Conservation (phyloP, 2,329 filamentous ascomycete genomes). For the Dothistroma septosporum region DNA sequence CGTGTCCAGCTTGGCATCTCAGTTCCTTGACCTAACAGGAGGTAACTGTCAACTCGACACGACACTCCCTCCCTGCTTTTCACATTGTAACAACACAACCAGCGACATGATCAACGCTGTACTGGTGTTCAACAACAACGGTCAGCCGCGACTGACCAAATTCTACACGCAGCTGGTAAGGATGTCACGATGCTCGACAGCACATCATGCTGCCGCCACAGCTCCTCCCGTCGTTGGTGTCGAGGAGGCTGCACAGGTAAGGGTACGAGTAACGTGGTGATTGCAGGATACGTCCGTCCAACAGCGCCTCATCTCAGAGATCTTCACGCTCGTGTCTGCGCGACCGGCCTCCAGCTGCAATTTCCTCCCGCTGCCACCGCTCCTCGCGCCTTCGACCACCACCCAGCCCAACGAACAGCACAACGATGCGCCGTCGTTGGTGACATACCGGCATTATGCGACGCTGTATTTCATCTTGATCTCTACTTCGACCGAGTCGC, state of each 20-base stretch:
- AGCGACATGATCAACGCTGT: constrained; percentile 90
- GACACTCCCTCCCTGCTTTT: too few relatives aligned
- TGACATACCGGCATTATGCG: constrained; percentile 97
- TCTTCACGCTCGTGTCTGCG: constrained; percentile 92
- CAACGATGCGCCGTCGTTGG: constrained; percentile 87
- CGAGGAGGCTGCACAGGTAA: background rate
- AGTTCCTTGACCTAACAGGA: too few relatives aligned
- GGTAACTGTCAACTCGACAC: too few relatives aligned
- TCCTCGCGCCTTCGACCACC: constrained; percentile 25
- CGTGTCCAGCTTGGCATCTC: too few relatives aligned
- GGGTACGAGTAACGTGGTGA: constrained; percentile 38
- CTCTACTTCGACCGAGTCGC: constrained; percentile 91
- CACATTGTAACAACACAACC: background rate
- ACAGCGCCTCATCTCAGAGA: constrained; percentile 93
- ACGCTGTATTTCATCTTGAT: constrained; percentile 99
- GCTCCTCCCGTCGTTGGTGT: background rate
- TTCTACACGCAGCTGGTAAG: constrained; percentile 94
- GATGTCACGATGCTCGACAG: constrained; percentile 3
- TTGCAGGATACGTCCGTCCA: constrained; percentile 93
- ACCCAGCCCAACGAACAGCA: constrained; percentile 53
- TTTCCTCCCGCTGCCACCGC: constrained; percentile 66
- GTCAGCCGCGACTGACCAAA: constrained; percentile 92
- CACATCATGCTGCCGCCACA: background rate
- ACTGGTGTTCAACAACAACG: constrained; percentile 96
- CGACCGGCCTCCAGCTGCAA: constrained; percentile 91